phyloP scores from a whole-genome alignment of 768 basidiomycete genomes.

The Leucosporidium yakuticum region DNA sequence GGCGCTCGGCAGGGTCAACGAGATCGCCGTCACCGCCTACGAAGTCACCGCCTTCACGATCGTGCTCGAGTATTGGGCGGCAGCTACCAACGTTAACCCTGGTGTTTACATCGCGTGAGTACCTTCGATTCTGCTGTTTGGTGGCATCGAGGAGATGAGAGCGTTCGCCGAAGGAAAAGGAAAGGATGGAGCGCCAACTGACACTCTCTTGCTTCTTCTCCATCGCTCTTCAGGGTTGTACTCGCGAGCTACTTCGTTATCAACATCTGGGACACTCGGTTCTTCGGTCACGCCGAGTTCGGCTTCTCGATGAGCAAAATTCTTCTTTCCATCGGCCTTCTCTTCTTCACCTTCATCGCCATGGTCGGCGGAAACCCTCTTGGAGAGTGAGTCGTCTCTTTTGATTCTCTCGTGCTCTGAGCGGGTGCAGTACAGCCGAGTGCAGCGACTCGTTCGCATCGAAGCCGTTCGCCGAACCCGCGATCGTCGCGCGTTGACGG shows the following conservation, averaged over 20 bases:
- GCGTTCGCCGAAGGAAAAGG: too few species aligned
- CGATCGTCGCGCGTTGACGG: constrained; percentile 11
- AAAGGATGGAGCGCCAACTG: background rate
- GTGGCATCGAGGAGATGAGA: too few species aligned
- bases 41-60: constrained; percentile 20
- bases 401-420: too few species aligned
- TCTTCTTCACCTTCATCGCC: constrained; percentile 41
- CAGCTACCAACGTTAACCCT: background rate
- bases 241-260: background rate
- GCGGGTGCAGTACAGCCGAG: too few species aligned
- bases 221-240: background rate
- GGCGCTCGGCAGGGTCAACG: constrained; percentile 32
- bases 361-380: constrained; percentile 12
- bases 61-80: constrained; percentile 42
- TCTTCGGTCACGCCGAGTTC: constrained; percentile 38
- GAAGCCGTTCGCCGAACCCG: constrained; percentile 15
- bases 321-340: constrained; percentile 41
- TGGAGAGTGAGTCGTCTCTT: background rate
- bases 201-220: background rate
- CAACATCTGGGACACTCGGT: constrained; percentile 6
- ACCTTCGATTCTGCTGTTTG: background rate
- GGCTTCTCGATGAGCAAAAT: constrained; percentile 44
- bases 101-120: background rate
- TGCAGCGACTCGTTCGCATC: too few species aligned
- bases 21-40: constrained; percentile 39